phyloP scores from a whole-genome alignment of 495 filamentous ascomycete genomes.

The Chaetomidium leptoderma region DNA sequence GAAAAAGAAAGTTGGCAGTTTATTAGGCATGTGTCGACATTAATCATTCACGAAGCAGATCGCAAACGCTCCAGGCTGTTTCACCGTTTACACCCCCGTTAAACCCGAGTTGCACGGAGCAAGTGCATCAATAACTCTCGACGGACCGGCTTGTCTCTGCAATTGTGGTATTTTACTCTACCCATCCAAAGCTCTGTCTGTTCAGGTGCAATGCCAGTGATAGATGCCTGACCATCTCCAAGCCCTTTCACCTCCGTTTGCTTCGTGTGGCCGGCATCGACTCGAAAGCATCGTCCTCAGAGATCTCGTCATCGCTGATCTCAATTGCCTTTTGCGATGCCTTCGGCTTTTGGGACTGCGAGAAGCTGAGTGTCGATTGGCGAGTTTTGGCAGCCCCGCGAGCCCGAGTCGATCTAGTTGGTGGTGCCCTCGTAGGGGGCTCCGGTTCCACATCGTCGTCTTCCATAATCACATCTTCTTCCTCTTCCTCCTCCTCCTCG shows the following conservation, averaged over 20 bases:
- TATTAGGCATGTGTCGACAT: too few species aligned
- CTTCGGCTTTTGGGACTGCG: constrained; percentile 51
- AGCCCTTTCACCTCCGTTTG: constrained; percentile 14
- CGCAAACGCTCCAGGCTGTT: too few species aligned
- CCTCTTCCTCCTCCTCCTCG: constrained; percentile 51
- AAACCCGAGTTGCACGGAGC: too few species aligned
- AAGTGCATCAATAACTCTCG: too few species aligned
- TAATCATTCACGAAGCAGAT: too few species aligned
- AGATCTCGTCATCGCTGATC: constrained; percentile 73
- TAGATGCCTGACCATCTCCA: background rate
- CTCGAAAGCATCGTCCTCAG: constrained; percentile 79
- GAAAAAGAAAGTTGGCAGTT: too few species aligned
- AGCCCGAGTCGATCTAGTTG: constrained; percentile 21
- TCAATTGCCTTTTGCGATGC: constrained; percentile 46
- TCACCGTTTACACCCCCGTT: too few species aligned
- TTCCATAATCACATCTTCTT: constrained; percentile 60
- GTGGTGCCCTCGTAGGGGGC: constrained; percentile 23
- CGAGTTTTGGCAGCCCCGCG: constrained; percentile 20
- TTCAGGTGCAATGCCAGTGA: background rate
- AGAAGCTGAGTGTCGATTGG: constrained; percentile 75
- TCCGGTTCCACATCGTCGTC: constrained; percentile 56
- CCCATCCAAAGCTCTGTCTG: background rate
- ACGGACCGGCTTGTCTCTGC: too few species aligned
- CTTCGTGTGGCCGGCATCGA: constrained; percentile 38
- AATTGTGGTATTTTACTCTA: background rate